Percentiles rank a stretch among this genome's conserved stretches.
Conservation (phyloP, 2,329 filamentous ascomycete species). For the Chrysoporthe austroafricana region DNA sequence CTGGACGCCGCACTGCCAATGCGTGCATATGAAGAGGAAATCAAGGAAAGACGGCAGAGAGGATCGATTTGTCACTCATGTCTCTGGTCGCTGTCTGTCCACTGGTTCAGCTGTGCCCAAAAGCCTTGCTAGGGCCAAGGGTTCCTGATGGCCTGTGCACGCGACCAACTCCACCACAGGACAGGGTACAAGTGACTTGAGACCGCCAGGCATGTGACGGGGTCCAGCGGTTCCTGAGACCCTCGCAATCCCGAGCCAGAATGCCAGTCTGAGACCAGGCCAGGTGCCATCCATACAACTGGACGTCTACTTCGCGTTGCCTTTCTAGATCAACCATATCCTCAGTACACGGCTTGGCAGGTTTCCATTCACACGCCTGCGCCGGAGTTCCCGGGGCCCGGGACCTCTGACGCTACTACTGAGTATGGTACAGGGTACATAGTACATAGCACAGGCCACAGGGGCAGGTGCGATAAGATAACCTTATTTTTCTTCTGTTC, state of each 20-base stretch:
- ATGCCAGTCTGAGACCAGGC: no score
- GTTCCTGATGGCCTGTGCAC: constrained; percentile 26
- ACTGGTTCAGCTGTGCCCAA: not conserved
- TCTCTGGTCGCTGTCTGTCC: not conserved
- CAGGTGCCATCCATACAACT: not conserved
- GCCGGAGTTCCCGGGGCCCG: not conserved
- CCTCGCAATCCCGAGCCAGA: not conserved
- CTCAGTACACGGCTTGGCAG: not conserved
- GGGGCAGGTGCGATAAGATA: constrained; percentile 21
- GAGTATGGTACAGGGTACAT: not conserved
- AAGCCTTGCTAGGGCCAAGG: not conserved
- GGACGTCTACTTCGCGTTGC: not conserved
- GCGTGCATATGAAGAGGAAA: not conserved
- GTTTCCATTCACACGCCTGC: not conserved
- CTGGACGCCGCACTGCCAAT: not conserved
- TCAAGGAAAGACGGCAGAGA: not conserved
- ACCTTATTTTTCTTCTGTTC: constrained; percentile 25
- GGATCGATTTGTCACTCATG: constrained; percentile 3
- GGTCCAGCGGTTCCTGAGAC: not conserved
- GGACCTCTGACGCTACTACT: not conserved
- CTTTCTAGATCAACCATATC: not conserved
- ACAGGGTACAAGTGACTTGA: constrained; percentile 8
- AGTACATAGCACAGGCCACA: not conserved
- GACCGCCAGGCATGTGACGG: constrained; percentile 24
- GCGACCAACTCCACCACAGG: constrained; percentile 3